A percentile compares a stretch with the other conserved stretches of the same genome.
Conservation (phyloP, 2,329 filamentous ascomycete genomes). For the Penicillium sp. region DNA sequence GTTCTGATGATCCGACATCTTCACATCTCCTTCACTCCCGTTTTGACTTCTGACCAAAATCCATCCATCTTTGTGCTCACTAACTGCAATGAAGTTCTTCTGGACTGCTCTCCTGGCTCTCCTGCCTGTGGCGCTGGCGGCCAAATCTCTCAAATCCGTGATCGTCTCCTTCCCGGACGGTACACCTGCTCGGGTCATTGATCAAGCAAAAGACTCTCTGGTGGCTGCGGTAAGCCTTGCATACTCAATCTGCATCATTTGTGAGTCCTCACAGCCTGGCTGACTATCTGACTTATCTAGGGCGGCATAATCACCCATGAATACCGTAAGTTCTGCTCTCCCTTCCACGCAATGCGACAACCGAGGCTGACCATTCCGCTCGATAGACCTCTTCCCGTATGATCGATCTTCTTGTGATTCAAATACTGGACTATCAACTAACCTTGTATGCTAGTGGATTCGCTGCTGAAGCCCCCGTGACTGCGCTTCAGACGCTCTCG, state of each 20-base stretch:
- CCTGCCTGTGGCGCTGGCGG: conserved; percentile 64
- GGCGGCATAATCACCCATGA: conserved; percentile 78
- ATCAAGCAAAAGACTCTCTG: conserved; percentile 73
- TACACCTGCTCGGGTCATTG: conserved; percentile 68
- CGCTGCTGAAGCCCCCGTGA: conserved; percentile 71
- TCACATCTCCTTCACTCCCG: background rate
- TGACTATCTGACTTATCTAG: conserved; percentile 37
- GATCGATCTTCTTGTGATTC: conserved; percentile 8
- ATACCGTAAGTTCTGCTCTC: conserved; percentile 63
- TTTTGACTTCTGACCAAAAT: background rate
- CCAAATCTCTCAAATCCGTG: conserved; percentile 65
- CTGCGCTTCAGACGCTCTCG: conserved; percentile 69
- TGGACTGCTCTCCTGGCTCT: conserved; percentile 62
- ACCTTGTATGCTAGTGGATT: conserved; percentile 65
- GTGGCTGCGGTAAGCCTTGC: conserved; percentile 58
- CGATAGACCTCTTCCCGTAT: conserved; percentile 49
- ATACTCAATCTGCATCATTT: background rate
- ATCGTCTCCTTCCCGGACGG: conserved; percentile 76
- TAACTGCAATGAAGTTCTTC: conserved; percentile 64
- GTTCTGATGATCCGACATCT: background rate
- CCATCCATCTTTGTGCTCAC: background rate
- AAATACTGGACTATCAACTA: background rate
- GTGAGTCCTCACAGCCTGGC: background rate
- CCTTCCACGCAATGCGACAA: conserved; percentile 13
- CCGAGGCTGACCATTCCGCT: conserved; percentile 18